phyloP scores from a whole-genome alignment of 257 asterid genomes.

The Solanum acaule region DNA sequence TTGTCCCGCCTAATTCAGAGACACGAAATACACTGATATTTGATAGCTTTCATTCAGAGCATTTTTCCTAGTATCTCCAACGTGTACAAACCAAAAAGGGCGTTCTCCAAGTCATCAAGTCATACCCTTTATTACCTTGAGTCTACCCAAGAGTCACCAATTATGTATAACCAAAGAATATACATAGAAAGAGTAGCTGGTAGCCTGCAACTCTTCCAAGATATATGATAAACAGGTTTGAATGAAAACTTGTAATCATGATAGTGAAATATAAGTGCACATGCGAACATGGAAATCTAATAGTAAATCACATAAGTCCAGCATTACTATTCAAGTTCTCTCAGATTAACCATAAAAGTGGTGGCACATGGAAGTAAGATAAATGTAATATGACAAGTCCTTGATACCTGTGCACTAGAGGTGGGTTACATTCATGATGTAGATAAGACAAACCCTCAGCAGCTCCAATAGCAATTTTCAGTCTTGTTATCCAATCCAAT shows the following conservation, averaged over 20 bases:
- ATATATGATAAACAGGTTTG: too few relatives aligned
- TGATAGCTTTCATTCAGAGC: too few relatives aligned
- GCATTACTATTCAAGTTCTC: background rate
- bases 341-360: background rate
- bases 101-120: too few relatives aligned
- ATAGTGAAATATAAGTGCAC: background rate
- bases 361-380: background rate
- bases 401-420: slow-evolving; percentile 87
- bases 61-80: too few relatives aligned
- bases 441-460: slow-evolving; percentile 81
- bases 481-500: slow-evolving; percentile 94
- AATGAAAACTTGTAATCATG: too few relatives aligned
- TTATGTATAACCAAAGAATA: too few relatives aligned
- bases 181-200: too few relatives aligned
- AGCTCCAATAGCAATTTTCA: slow-evolving; percentile 87
- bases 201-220: too few relatives aligned
- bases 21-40: background rate
- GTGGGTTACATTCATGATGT: slow-evolving; percentile 90
- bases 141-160: too few relatives aligned
- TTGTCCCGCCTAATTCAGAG: background rate
- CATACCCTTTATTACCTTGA: too few relatives aligned
- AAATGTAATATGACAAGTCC: background rate
- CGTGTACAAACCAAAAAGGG: too few relatives aligned
- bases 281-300: background rate
- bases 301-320: background rate